Evolutionary conservation across 2,329 filamentous ascomycete genomes (phyloP), one percentile per base, ranked within the genome.

Genomic region (Biscogniauxia mediterranea): DNA sequence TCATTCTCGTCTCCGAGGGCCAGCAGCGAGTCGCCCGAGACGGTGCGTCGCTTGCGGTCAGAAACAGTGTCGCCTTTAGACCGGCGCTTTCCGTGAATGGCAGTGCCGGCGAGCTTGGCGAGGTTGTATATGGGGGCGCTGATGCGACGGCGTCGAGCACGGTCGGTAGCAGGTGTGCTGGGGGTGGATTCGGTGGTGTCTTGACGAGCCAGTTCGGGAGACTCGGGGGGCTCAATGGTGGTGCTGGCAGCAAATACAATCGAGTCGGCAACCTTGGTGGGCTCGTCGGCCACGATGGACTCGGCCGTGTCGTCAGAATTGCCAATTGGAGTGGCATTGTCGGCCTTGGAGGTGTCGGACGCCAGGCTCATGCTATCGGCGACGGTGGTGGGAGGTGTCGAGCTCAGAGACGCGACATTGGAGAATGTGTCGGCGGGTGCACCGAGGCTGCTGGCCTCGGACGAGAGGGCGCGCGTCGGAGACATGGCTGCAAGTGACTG

Each of bases 311-410:
- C 66, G 38, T 75, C 79, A 55, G 76, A 68, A 55, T 79, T 79
- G 57, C 77, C 79, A 68, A 85, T 78, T 75, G 85, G 87, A 60
- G 78, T 78, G 66, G 78, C 78, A 73, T 88, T 85, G 67, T 84
- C 84, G 67, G 85, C 78, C 70, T 86, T 90, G 46, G 87, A 89
- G 46, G 85, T 79, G 50, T 79, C 74, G 50, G 83, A 84, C 58
- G 80, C 79, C 60, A 87, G 77, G 75, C 86, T 89, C 62, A 79
- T 81, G 68, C 79, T 81, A 73, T 90, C 88, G 70, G 83, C 84
- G 66, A 88, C 78, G 67, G 85, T 90, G 55, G 88, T 90, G 23
- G 87, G 86, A 54, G 88, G 88, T 60, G 88, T 90, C 20, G 85
- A 88, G 68, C 79, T 82, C 25, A 81, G 77, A 55, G 83, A 85